A percentile compares a stretch with the other conserved stretches of the same genome.
These are phyloP conservation scores for Heliamphora exappendiculata DNA, from an alignment of 148 eudicot species.

Conservation along the genomic window DNA sequence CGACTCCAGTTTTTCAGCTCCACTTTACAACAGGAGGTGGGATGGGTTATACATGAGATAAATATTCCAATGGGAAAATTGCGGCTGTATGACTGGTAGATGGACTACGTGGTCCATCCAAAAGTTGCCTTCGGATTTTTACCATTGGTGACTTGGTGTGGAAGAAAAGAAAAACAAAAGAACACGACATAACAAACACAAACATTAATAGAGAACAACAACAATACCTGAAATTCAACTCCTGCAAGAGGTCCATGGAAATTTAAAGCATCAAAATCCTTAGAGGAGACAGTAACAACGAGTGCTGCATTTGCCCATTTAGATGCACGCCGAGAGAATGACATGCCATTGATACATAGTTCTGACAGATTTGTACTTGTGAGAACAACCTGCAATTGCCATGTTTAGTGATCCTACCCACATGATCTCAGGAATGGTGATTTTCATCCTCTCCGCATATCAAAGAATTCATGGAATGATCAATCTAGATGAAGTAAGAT, in stretches of 20 bases:
- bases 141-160: too few species aligned
- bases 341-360: constrained; percentile 96
- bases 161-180: not conserved
- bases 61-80: not conserved
- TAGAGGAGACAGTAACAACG: constrained; percentile 74
- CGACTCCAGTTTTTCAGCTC: too few species aligned
- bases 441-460: not conserved
- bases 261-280: constrained; percentile 69
- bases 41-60: too few species aligned
- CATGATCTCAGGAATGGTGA: not conserved
- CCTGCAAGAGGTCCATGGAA: constrained; percentile 89
- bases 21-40: too few species aligned
- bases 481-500: not conserved
- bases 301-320: constrained; percentile 97
- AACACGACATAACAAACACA: not conserved
- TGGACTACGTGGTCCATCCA: not conserved
- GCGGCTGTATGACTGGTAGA: not conserved
- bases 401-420: not conserved
- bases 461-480: not conserved
- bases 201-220: not conserved
- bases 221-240: constrained; percentile 78
- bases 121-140: not conserved
- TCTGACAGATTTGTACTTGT: constrained; percentile 89
- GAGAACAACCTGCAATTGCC: constrained; percentile 70
- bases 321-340: constrained; percentile 87